Evolutionary conservation across 306 rosid species (phyloP).

Genomic region (Dryas alaskensis): DNA sequence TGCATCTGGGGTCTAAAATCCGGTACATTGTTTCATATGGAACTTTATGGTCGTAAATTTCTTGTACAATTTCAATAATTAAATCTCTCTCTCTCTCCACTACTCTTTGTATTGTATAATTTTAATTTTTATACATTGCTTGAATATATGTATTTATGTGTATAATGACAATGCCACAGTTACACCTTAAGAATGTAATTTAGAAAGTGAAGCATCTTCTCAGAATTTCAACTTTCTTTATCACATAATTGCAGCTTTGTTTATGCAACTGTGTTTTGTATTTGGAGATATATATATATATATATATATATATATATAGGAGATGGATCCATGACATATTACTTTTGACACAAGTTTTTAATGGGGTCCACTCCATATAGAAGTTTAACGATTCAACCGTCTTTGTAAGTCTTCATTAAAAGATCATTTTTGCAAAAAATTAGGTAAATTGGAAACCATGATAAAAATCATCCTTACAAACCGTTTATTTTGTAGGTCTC

Average conservation of each 20-base stretch:
- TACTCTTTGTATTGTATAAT: constrained; percentile 6
- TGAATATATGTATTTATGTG: constrained; percentile 27
- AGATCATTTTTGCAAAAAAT: too few relatives aligned
- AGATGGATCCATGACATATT: neutral
- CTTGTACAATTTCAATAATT: constrained; percentile 9
- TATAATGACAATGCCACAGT: constrained; percentile 24
- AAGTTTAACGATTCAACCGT: too few relatives aligned
- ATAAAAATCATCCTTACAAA: too few relatives aligned
- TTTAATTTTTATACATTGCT: constrained; percentile 3
- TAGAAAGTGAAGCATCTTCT: neutral
- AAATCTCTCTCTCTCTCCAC: constrained; percentile 7
- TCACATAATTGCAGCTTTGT: neutral
- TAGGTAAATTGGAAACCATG: too few relatives aligned
- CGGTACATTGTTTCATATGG: constrained; percentile 34
- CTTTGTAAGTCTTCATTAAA: too few relatives aligned
- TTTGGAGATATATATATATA: neutral
- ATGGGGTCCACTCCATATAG: neutral
- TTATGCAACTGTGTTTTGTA: neutral
- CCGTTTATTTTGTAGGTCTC: too few relatives aligned
- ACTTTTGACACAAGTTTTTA: neutral
- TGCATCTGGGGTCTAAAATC: constrained; percentile 59
- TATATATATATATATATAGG: neutral
- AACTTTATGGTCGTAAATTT: constrained; percentile 21
- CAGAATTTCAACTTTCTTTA: constrained; percentile 6
- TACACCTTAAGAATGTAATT: constrained; percentile 20